phyloP scores from a whole-genome alignment of 192 early-diverging fungal species.

The Coemansia sp. region DNA sequence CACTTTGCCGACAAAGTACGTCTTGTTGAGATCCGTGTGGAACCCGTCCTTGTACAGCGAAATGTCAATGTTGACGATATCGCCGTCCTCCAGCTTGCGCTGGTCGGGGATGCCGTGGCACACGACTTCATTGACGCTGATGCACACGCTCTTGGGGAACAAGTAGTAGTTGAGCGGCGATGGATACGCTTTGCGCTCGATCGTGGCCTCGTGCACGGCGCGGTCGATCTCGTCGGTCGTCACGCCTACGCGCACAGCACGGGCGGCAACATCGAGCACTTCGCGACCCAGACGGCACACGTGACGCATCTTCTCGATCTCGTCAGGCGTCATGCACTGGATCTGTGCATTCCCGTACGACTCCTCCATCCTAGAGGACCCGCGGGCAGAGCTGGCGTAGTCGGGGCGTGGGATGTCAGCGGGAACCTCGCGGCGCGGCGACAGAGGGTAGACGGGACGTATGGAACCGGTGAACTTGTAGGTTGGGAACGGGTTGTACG shows the following conservation, averaged over 20 bases:
- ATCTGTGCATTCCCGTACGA: conserved; percentile 70
- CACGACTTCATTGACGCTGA: conserved; percentile 87
- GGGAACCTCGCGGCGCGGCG: conserved; percentile 68
- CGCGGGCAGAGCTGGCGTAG: conserved; percentile 63
- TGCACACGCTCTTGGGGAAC: conserved; percentile 97
- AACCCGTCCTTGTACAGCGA: conserved; percentile 86
- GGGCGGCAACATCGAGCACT: conserved; percentile 84
- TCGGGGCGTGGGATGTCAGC: conserved; percentile 68
- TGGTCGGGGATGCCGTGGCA: conserved; percentile 98
- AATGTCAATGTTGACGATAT: conserved; percentile 96
- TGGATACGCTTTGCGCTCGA: conserved; percentile 91
- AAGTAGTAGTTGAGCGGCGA: conserved; percentile 95
- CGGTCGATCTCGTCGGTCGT: conserved; percentile 97
- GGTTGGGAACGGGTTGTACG: conserved; percentile 63
- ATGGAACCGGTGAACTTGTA: conserved; percentile 67
- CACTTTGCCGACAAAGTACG: conserved; percentile 87
- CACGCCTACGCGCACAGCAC: conserved; percentile 76
- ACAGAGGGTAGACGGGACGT: conserved; percentile 74
- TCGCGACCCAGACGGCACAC: conserved; percentile 84
- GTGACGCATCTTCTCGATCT: conserved; percentile 77
- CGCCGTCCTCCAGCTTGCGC: conserved; percentile 89
- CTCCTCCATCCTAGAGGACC: conserved; percentile 75
- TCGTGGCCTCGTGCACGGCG: conserved; percentile 90
- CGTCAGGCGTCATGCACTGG: conserved; percentile 63
- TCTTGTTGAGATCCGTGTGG: conserved; percentile 95